Evolutionary conservation across 495 filamentous ascomycete genomes (phyloP), one percentile per base, ranked within the genome.

Genomic region (Penicillium nucicola): DNA sequence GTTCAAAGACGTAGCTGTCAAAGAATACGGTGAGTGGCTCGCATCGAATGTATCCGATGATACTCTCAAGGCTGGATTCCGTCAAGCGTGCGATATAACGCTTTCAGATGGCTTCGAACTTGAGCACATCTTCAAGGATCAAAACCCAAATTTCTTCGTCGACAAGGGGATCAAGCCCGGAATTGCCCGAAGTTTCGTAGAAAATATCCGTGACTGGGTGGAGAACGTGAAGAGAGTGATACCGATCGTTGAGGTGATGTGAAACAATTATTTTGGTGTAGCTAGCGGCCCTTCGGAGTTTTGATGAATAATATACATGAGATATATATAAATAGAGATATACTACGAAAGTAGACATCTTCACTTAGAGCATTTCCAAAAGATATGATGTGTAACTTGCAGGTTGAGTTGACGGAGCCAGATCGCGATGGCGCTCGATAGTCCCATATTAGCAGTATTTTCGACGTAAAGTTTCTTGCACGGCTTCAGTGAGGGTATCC

Each of bases 1-100:
- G 23, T 39, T 39, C 32, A 45, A 40, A 15, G 60, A 66, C 46
- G 38, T 38, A 46, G 57, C 49, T 35, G 45, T 66, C 14, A 54
- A 51, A 38, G 53, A 62, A 46, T 68, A 66, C 40, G 42, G 38
- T 52, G 37, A 48, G 36, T 64, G 60, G 57, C 63, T 56, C 45
- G 43, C 53, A 55, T 58, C 58, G 17, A 48, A 50, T 48, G 55
- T 64, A 18, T 25, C 42, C 5, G 44, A 64, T 41, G 52, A 55
- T 47, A 43, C 15, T 14, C 45, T 46, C 30, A 66, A 64, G 45
- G 58, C 49, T 48, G 51, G 43, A 42, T 61, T 64, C 47, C 46
- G 45, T 35, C 57, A 59, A 50, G 52, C 57, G 12, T 60, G 53
- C 33, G 44, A 60, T 23, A 13, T 67, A 6, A 57, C 51, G 15